phyloP scores from a whole-genome alignment of 148 eudicot species.

The Fagopyrum tataricum region DNA sequence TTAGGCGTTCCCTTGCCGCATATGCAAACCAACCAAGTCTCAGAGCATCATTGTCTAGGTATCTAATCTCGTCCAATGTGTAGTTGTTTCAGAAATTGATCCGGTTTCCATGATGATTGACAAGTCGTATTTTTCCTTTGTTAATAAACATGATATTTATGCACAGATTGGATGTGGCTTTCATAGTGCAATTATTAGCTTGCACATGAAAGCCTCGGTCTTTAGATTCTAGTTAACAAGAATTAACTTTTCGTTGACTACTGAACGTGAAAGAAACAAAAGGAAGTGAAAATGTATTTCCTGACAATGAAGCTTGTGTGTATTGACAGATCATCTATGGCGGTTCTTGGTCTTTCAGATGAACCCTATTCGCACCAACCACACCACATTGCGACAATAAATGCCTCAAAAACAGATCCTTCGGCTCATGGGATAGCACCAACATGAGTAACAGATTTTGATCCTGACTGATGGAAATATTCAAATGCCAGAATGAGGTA shows the following conservation, averaged over 20 bases:
- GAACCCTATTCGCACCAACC: slow-evolving; percentile 40
- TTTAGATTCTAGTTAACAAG: background rate
- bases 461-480: background rate
- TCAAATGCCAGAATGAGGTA: background rate
- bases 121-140: background rate
- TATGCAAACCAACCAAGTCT: slow-evolving; percentile 63
- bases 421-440: slow-evolving; percentile 46
- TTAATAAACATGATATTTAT: background rate
- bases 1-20: slow-evolving; percentile 67
- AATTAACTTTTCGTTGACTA: background rate
- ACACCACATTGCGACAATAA: slow-evolving; percentile 25
- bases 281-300: background rate
- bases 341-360: slow-evolving; percentile 51
- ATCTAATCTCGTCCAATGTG: slow-evolving; percentile 15
- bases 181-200: no score
- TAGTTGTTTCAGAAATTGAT: background rate
- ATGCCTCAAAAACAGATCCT: slow-evolving; percentile 32
- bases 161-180: background rate
- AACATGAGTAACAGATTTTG: slow-evolving; percentile 20
- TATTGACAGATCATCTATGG: slow-evolving; percentile 51
- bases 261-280: background rate
- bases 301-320: background rate
- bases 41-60: slow-evolving; percentile 67
- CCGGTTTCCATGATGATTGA: background rate
- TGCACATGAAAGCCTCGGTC: background rate